Conservation (phyloP, 1,284 basidiomycete genomes). For the Somion occarium region DNA sequence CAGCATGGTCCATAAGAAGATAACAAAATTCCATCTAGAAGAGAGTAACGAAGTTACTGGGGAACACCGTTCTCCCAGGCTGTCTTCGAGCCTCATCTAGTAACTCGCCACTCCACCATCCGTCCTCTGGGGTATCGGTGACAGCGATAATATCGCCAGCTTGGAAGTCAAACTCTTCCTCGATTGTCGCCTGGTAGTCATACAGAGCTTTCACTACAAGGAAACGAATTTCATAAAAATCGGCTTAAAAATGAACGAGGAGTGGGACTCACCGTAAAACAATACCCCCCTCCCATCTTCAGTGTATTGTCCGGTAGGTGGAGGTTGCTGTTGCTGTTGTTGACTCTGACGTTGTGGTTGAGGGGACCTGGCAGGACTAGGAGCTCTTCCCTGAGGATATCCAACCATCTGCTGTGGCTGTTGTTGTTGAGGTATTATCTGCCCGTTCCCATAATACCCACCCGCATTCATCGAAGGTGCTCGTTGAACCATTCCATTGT, state of each 20-base stretch:
- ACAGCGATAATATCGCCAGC: conserved; percentile 90
- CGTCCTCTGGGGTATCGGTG: conserved; percentile 87
- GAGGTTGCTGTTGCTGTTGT: conserved; percentile 17
- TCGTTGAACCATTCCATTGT: conserved; percentile 10
- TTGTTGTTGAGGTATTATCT: neutral
- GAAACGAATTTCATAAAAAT: conserved; percentile 6
- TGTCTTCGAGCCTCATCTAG: conserved; percentile 81
- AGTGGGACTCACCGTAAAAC: conserved; percentile 67
- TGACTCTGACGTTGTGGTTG: conserved; percentile 23
- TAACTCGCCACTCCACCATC: conserved; percentile 89
- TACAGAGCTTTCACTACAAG: conserved; percentile 84
- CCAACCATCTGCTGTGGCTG: conserved; percentile 4
- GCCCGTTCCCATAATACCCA: conserved; percentile 1
- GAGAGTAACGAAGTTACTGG: conserved; percentile 85
- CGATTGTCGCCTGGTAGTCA: conserved; percentile 84
- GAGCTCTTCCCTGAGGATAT: conserved; percentile 11
- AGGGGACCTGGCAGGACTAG: conserved; percentile 34
- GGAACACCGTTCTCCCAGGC: conserved; percentile 82
- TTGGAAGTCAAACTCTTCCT: conserved; percentile 91
- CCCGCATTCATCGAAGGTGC: neutral
- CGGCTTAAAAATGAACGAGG: conserved; percentile 6
- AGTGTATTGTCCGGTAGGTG: conserved; percentile 67
- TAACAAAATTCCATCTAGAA: conserved; percentile 34
- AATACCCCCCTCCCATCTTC: conserved; percentile 76
- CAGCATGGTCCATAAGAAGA: neutral